Evolutionary conservation across 768 basidiomycete genomes (phyloP).

Genomic region (Leccinum olivaceopallidum): DNA sequence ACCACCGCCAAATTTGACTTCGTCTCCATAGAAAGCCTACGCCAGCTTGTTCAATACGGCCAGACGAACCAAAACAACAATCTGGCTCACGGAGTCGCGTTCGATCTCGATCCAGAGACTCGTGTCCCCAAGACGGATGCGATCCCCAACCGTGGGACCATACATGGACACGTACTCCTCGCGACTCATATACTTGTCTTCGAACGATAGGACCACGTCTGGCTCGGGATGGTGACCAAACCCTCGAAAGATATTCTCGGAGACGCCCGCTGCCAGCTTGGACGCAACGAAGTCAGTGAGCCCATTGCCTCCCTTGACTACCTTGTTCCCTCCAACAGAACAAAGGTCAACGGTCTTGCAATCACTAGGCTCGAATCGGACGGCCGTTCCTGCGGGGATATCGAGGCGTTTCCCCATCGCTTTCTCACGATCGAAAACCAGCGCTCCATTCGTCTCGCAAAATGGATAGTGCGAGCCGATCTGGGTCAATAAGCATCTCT

Average conservation of each 20-base stretch:
- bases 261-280: constrained; percentile 44
- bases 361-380: constrained; percentile 96
- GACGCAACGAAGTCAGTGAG: constrained; percentile 46
- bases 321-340: constrained; percentile 67
- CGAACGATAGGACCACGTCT: constrained; percentile 49
- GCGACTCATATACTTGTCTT: constrained; percentile 59
- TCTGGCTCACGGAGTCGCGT: constrained; percentile 60
- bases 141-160: constrained; percentile 92
- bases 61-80: not conserved
- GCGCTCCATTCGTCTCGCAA: constrained; percentile 79
- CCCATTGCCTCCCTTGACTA: constrained; percentile 78
- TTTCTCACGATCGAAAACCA: constrained; percentile 79
- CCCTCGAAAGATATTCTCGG: constrained; percentile 37
- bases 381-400: constrained; percentile 92
- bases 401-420: constrained; percentile 88
- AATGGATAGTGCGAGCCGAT: constrained; percentile 96
- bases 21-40: constrained; percentile 89
- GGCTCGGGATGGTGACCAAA: constrained; percentile 76
- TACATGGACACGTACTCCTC: constrained; percentile 91
- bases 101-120: constrained; percentile 92
- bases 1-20: constrained; percentile 98
- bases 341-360: constrained; percentile 81
- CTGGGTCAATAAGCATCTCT: constrained; percentile 36
- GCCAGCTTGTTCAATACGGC: not conserved
- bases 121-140: constrained; percentile 87